A percentile compares a stretch with the other conserved stretches of the same genome.
Evolutionary conservation across 164 flowering plant species (phyloP).

Genomic region (grape (Vitis vinifera)): DNA sequence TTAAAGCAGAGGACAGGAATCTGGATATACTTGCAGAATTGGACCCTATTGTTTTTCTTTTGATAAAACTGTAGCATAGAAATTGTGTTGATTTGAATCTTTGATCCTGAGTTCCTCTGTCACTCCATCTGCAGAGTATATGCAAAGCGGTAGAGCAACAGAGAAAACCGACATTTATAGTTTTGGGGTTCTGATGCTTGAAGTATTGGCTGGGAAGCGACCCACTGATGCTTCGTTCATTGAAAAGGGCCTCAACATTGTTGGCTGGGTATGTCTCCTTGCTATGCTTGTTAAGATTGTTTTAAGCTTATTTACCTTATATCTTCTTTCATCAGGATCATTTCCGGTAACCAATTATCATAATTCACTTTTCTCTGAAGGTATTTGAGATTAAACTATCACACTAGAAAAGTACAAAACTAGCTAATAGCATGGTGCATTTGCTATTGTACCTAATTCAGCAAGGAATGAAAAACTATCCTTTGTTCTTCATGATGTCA

Average conservation of each 20-base stretch:
- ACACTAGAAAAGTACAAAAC: neutral
- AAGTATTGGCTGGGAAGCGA: slow-evolving; percentile 87
- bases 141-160: slow-evolving; percentile 98
- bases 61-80: neutral
- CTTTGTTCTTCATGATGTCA: too few relatives aligned
- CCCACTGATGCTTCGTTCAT: slow-evolving; percentile 96
- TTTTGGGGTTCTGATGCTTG: slow-evolving; percentile 92
- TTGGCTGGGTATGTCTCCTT: slow-evolving; percentile 84
- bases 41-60: neutral
- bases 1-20: neutral
- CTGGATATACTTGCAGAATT: neutral
- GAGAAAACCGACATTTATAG: slow-evolving; percentile 98
- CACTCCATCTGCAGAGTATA: slow-evolving; percentile 63
- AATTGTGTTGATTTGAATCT: neutral
- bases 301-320: neutral
- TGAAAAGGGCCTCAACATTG: slow-evolving; percentile 94
- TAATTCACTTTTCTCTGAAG: too few relatives aligned
- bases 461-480: neutral
- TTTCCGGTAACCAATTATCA: too few relatives aligned
- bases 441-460: neutral
- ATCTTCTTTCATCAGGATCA: too few relatives aligned
- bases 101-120: neutral
- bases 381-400: too few relatives aligned
- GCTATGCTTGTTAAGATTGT: neutral
- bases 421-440: neutral